Evolutionary conservation across 805 yeast species (phyloP), one percentile per base, ranked within the genome.

Genomic region (Candida rishiriensis): DNA sequence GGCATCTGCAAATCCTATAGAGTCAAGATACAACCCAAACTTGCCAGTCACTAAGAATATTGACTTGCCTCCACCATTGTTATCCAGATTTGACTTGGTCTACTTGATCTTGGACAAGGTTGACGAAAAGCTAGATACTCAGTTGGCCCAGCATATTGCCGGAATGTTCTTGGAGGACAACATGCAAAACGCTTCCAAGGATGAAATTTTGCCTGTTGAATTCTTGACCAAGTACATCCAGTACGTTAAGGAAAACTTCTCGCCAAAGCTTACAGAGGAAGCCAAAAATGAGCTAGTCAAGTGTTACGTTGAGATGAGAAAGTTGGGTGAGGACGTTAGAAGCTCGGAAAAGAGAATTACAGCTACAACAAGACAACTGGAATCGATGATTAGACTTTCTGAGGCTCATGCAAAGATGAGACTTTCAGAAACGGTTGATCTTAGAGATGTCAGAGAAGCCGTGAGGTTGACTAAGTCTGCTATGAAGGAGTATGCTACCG

Each of bases 321-420:
- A 84, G 60, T 69, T 88, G 50, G 99, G 99, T 42, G 98, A 93
- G 59, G 98, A 89, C 61, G 77, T 85, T 6, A 73, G 96, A 46
- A 71, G 89, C 1, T 73, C 88, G 11, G 98, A 93, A 50, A 86
- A 84, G 65, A 74, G 99, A 55, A 86, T 93, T 53, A 93, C 99
- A 0, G 99, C 99, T 3, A 93, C 99, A 0, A 91, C 99, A 1
- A 79, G 99, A 68, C 99, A 93, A 64, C 72, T 93, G 45, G 99
- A 93, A 66, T 83, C 95, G 41, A 88, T 93, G 96, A 90, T 91
- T 53, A 81, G 99, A 60, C 72, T 93, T 41, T 67, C 95, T 0
- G 99, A 93, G 67, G 99, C 98, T 0, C 98, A 93, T 63, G 99
- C 99, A 1, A 90, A 89, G 67, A 87, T 93, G 96, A 80, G 96